Conservation (phyloP, 306 rosid species). For the Arachis hypogaea region DNA sequence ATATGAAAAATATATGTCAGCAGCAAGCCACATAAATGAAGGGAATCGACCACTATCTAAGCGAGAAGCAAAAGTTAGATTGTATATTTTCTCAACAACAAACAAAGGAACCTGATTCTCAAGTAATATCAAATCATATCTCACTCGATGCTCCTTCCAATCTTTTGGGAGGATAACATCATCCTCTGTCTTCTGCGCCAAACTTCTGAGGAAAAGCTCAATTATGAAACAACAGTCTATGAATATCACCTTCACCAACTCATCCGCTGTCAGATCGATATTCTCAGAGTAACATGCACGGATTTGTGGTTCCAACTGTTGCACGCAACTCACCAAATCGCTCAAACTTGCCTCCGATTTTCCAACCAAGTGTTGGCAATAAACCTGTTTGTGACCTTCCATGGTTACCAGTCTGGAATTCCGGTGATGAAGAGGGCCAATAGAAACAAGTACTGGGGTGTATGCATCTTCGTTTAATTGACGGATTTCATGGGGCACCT, state of each 20-base stretch:
- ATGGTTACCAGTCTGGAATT: neutral
- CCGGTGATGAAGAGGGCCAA: neutral
- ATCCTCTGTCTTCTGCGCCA: no score
- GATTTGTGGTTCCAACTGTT: neutral
- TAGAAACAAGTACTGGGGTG: no score
- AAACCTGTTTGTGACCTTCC: neutral
- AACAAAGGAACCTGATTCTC: constrained; percentile 36
- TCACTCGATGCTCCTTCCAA: neutral
- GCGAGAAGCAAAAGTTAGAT: neutral
- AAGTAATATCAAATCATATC: neutral
- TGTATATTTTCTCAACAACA: neutral
- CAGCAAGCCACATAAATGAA: neutral
- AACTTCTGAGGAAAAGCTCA: neutral
- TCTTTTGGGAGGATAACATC: neutral
- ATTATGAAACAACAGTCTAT: neutral
- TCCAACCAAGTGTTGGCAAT: neutral
- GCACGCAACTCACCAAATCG: neutral
- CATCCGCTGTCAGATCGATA: neutral
- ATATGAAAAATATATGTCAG: neutral
- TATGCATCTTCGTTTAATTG: no score
- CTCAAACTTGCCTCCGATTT: neutral
- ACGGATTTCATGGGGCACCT: no score
- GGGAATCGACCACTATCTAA: neutral
- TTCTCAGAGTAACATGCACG: neutral
- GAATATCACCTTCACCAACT: neutral